A percentile compares a stretch with the other conserved stretches of the same genome.
Conservation (phyloP, 805 yeast species). For the Zygosaccharomyces kombuchaensis region DNA sequence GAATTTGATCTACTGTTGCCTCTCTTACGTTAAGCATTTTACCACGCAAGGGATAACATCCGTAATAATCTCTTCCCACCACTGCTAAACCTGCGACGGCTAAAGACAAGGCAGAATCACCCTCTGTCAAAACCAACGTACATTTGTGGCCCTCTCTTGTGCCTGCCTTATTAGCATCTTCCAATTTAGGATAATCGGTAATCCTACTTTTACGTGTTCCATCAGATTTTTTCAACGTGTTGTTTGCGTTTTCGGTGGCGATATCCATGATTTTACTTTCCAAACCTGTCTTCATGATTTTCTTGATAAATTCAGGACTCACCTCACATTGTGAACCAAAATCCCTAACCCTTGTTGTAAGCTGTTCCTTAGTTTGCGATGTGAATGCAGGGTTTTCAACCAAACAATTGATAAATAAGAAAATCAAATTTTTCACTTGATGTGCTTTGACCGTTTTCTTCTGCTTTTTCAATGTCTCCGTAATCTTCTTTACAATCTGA, state of each 20-base stretch:
- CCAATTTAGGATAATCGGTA: conserved; percentile 83
- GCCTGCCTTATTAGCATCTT: conserved; percentile 96
- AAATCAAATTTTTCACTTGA: conserved; percentile 87
- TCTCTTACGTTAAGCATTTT: conserved; percentile 92
- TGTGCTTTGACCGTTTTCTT: conserved; percentile 76
- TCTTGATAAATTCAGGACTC: conserved; percentile 70
- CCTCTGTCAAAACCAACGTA: conserved; percentile 91
- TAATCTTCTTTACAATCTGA: conserved; percentile 71
- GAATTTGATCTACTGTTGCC: conserved; percentile 91
- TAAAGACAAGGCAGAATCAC: conserved; percentile 88
- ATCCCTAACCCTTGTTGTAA: conserved; percentile 82
- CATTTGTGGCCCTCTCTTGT: conserved; percentile 88
- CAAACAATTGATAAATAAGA: conserved; percentile 83
- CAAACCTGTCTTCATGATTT: conserved; percentile 68
- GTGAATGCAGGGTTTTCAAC: conserved; percentile 97
- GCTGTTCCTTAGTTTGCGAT: conserved; percentile 93
- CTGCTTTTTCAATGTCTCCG: conserved; percentile 69
- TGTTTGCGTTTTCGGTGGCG: conserved; percentile 85
- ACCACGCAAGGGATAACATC: conserved; percentile 94
- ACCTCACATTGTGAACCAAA: conserved; percentile 85
- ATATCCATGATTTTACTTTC: conserved; percentile 67
- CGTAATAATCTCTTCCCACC: conserved; percentile 92
- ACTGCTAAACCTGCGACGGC: conserved; percentile 94
- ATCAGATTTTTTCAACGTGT: conserved; percentile 80
- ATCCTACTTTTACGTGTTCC: conserved; percentile 81